Evolutionary conservation across 1,284 basidiomycete genomes (phyloP), one percentile per base, ranked within the genome.

Genomic region (Chalciporus sp.): DNA sequence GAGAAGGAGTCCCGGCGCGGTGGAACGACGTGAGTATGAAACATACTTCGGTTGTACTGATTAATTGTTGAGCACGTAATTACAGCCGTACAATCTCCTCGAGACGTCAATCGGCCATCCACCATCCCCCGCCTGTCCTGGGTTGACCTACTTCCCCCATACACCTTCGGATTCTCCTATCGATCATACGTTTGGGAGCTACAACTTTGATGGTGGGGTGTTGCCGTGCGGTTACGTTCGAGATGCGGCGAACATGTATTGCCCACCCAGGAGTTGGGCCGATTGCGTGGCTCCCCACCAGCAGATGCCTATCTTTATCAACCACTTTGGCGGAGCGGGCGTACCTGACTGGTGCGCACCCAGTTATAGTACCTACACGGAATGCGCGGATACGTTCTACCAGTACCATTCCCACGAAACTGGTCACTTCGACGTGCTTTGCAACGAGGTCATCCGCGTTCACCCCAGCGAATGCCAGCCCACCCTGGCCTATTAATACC

Each of bases 1-100:
- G 63, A 41, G 67, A 68, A 47, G 68, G 59, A 17, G 52, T 49
- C n/a, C 64, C 70, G 12, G 68, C 69, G n/a, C 69, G 70, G 19
- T 69, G 70, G 67, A 69, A 69, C 58, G 62, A 69, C 58, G 70
- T 68, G 57, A 71, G 70, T 59, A 55, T 23, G 41, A 50, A n/a
- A 58, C 47, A 42, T 43, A 52, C 43, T 35, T 55, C 33, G 31
- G 31, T 53, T 68, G 51, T 58, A 35, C 26, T 43, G 49, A 49
- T 44, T 20, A 44, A 50, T 19, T 53, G 5, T 29, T 58, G 47
- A 68, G 33, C 49, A 66, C 56, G 58, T 59, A 63, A 47, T 52
- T n/a, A 52, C 53, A 72, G 67, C 67, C 67, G 44, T 72, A 65
- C 31, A 69, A 69, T 61, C 70, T 69, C 58, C 67, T 69, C 29